These are phyloP conservation scores for Monosiga brevicollis DNA, from an alignment of 78 protist genomes.

Conservation along the genomic window DNA sequence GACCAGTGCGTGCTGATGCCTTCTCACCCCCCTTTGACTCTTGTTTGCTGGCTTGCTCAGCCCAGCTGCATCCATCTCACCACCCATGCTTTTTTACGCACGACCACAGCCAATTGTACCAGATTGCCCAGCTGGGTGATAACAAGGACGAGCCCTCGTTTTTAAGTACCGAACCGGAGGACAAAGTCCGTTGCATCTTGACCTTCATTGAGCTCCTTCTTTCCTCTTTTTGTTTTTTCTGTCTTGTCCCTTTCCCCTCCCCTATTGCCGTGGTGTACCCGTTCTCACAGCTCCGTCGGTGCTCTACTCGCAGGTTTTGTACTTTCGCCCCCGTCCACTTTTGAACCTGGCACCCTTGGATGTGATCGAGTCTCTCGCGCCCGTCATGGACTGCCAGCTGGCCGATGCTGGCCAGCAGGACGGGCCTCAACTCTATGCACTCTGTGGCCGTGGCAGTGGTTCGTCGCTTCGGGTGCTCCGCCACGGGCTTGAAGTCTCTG, in stretches of 20 bases:
- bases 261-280: background rate
- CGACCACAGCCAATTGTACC: constrained; percentile 33
- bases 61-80: no score
- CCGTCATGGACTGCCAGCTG: constrained; percentile 64
- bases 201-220: background rate
- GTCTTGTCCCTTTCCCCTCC: background rate
- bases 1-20: constrained; percentile 68
- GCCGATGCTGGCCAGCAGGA: constrained; percentile 46
- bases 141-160: constrained; percentile 30
- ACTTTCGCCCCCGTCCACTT: constrained; percentile 51
- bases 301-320: background rate
- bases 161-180: background rate
- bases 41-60: no score
- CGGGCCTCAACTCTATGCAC: constrained; percentile 50
- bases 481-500: constrained; percentile 74
- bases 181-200: background rate
- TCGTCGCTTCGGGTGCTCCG: constrained; percentile 74
- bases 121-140: constrained; percentile 46
- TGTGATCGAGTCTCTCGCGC: constrained; percentile 63
- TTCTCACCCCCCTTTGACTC: background rate
- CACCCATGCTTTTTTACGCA: no score
- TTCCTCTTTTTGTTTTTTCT: no score
- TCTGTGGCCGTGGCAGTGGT: constrained; percentile 7
- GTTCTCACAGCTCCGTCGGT: no score
- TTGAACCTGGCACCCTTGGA: constrained; percentile 58